A percentile compares a stretch with the other conserved stretches of the same genome.
phyloP scores from a whole-genome alignment of 805 yeast genomes.

The Kazachstania martiniae region DNA sequence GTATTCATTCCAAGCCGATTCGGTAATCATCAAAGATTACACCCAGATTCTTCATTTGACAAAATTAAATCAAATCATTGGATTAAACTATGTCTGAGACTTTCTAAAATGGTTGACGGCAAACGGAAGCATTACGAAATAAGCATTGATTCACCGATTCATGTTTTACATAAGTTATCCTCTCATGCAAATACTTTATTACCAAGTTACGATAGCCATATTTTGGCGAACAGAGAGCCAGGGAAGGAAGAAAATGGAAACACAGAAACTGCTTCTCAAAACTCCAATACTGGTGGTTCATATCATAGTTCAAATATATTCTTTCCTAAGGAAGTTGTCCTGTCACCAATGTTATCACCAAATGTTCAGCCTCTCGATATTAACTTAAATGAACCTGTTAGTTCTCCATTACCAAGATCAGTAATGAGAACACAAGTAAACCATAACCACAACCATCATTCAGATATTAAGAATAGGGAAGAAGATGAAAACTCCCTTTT shows the following conservation, averaged over 20 bases:
- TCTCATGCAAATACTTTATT: constrained; percentile 70
- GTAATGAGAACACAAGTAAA: neutral
- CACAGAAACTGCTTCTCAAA: neutral
- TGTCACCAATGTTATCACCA: constrained; percentile 46
- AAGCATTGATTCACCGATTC: constrained; percentile 89
- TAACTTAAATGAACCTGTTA: constrained; percentile 6
- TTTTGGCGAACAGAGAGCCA: neutral
- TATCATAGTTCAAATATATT: constrained; percentile 31
- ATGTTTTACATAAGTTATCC: constrained; percentile 63
- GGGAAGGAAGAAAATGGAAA: too few species aligned
- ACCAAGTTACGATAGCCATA: constrained; percentile 51
- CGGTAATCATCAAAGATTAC: constrained; percentile 45
- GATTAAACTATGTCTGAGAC: constrained; percentile 79
- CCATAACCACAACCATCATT: neutral
- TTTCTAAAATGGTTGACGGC: constrained; percentile 54
- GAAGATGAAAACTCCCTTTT: constrained; percentile 5
- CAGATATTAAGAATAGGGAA: neutral
- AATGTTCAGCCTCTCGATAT: constrained; percentile 11
- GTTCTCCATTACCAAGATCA: constrained; percentile 4
- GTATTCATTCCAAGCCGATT: constrained; percentile 70
- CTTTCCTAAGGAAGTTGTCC: constrained; percentile 30
- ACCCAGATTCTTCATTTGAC: constrained; percentile 76
- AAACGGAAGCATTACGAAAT: constrained; percentile 90
- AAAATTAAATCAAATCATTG: constrained; percentile 88
- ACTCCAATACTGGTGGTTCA: neutral